Evolutionary conservation across 1,284 basidiomycete species (phyloP), one percentile per base, ranked within the genome.

Genomic region (Xerocomus nothofagi): DNA sequence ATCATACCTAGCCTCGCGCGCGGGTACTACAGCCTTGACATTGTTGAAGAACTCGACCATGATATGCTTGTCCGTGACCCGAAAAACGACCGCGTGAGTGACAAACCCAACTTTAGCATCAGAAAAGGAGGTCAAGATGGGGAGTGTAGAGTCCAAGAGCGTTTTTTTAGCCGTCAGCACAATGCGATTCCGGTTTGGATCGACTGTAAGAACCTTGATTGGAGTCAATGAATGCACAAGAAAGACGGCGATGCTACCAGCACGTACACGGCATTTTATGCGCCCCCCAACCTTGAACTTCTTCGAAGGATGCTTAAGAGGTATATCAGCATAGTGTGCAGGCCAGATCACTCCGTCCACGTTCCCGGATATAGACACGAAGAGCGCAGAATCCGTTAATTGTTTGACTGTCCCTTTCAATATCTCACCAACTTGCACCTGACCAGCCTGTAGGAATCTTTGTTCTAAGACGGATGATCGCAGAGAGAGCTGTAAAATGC

Each of bases 331-430:
- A 69, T 93, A 99, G 70, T 99, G 97, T 57, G 85, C 79, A 0
- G 96, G 94, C 86, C 93, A 98, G 26, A 98, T 81, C 26, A 98
- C 87, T 32, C 91, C 97, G 61, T 98, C 93, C 29, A 96, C 84
- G 53, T 80, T 90, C 8, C 90, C 92, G 14, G 88, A 84, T 44
- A 98, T 77, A 23, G 88, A 85, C 31, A 98, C 82, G 59, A 97
- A 94, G 31, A 98, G 72, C 1, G 82, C 88, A 40, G 82, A 79
- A 50, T 91, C 86, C 1, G 85, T 86, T 34, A 98, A 76, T 53
- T 81, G 85, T 70, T 90, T 92, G 53, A 98, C 80, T 0, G 85
- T 91, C 4, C 89, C 93, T 72, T 88, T 93, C 57, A 98, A 72
- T 11, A 87, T 64, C 64, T 92, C 86, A 15, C 95, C 95, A 43